phyloP scores from a whole-genome alignment of 768 basidiomycete genomes.

The Pleurotus giganteus region DNA sequence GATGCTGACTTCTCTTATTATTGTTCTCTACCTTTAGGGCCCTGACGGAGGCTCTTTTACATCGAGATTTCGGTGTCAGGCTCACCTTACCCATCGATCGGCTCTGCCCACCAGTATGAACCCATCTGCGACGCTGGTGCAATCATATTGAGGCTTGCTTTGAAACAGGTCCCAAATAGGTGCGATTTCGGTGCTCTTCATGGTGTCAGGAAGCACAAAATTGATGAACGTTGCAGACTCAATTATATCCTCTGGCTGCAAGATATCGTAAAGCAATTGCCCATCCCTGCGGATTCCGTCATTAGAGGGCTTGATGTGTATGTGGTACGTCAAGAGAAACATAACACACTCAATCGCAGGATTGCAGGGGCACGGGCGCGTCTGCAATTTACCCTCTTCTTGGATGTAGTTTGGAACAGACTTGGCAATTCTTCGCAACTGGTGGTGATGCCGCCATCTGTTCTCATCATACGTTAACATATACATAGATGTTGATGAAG shows the following conservation, averaged over 20 bases:
- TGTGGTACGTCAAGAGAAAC: conserved; percentile 18
- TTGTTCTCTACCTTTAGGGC: conserved; percentile 5
- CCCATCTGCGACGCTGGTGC: conserved; percentile 1
- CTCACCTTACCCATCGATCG: conserved; percentile 66
- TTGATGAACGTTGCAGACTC: conserved; percentile 62
- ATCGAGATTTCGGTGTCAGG: conserved; percentile 67
- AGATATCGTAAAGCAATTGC: conserved; percentile 50
- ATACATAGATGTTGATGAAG: conserved; percentile 63
- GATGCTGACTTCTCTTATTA: neutral
- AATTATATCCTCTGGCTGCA: conserved; percentile 89
- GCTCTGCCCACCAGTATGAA: conserved; percentile 82
- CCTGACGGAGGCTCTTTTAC: conserved; percentile 75
- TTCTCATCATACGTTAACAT: neutral
- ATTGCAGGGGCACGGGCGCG: conserved; percentile 80
- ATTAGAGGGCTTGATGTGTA: conserved; percentile 75
- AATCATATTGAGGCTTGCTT: neutral
- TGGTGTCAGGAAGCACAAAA: no score
- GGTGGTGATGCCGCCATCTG: conserved; percentile 38
- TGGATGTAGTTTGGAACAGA: conserved; percentile 47
- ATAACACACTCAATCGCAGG: neutral
- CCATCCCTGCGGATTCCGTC: conserved; percentile 12
- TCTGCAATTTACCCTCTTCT: conserved; percentile 89
- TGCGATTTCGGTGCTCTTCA: no score
- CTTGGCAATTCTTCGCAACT: conserved; percentile 66
- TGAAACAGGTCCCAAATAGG: conserved; percentile 69